These are phyloP conservation scores for Lactarius quietus DNA, from an alignment of 768 basidiomycete species.

Conservation along the genomic window DNA sequence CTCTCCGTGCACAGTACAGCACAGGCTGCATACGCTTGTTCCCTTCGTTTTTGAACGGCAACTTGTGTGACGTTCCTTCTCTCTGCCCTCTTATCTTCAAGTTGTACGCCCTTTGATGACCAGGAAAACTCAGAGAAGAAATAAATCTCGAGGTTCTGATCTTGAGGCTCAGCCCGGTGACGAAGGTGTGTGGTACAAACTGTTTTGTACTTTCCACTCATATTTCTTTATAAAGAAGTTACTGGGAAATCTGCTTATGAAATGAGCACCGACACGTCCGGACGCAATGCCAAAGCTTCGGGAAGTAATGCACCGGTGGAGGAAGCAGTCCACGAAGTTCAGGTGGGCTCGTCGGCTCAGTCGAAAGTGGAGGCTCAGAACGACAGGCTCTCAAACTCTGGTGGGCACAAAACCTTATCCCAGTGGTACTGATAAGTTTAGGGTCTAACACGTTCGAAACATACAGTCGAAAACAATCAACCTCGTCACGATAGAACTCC, in stretches of 20 bases:
- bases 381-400: no score
- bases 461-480: background rate
- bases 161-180: background rate
- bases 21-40: no score
- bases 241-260: background rate
- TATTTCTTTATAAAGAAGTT: background rate
- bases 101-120: background rate
- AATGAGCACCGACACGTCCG: background rate
- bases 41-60: no score
- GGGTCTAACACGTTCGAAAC: background rate
- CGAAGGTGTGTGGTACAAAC: background rate
- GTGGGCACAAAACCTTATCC: background rate
- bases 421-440: background rate
- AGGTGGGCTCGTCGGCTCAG: background rate
- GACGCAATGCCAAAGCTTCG: background rate
- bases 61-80: background rate
- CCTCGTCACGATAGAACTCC: background rate
- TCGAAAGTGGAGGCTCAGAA: background rate
- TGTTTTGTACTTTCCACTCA: background rate
- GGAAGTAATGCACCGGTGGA: background rate
- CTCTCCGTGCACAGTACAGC: no score
- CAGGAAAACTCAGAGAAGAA: background rate
- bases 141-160: background rate
- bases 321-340: background rate
- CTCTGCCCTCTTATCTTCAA: background rate